phyloP scores from a whole-genome alignment of 352 stramenopile species.

The Pythium periplocum region DNA sequence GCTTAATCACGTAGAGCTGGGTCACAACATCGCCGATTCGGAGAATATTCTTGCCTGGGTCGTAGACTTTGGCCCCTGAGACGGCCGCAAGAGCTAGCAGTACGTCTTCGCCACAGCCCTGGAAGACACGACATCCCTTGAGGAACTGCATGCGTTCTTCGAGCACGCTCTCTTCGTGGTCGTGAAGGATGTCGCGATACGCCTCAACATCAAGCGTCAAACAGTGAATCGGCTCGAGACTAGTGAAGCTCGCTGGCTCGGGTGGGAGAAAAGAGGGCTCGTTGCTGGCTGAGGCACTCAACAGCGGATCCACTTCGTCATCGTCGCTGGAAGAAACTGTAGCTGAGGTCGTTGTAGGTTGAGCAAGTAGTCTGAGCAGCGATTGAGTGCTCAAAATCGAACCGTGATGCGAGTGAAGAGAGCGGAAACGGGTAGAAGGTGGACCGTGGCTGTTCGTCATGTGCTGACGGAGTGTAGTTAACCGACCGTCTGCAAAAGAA shows the following conservation, averaged over 20 bases:
- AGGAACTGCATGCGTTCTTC: constrained; percentile 51
- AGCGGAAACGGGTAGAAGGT: too few species aligned
- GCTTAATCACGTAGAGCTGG: constrained; percentile 61
- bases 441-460: neutral
- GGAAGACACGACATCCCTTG: constrained; percentile 55
- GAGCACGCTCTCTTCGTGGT: constrained; percentile 37
- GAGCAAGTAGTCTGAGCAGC: constrained; percentile 8
- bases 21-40: constrained; percentile 50
- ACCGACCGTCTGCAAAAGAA: constrained; percentile 28
- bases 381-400: constrained; percentile 8
- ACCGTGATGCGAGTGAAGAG: too few species aligned
- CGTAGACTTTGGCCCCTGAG: constrained; percentile 44
- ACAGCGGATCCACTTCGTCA: constrained; percentile 6
- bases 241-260: constrained; percentile 43
- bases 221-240: constrained; percentile 47
- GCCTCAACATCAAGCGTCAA: constrained; percentile 41
- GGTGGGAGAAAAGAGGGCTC: constrained; percentile 8
- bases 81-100: constrained; percentile 38
- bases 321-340: neutral
- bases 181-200: constrained; percentile 44
- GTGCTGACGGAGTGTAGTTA: constrained; percentile 17
- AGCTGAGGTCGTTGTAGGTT: too few species aligned
- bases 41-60: constrained; percentile 47
- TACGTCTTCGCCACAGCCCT: constrained; percentile 47
- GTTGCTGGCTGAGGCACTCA: neutral